phyloP scores from a whole-genome alignment of 495 filamentous ascomycete genomes.

The Aspergillus ellipticus region DNA sequence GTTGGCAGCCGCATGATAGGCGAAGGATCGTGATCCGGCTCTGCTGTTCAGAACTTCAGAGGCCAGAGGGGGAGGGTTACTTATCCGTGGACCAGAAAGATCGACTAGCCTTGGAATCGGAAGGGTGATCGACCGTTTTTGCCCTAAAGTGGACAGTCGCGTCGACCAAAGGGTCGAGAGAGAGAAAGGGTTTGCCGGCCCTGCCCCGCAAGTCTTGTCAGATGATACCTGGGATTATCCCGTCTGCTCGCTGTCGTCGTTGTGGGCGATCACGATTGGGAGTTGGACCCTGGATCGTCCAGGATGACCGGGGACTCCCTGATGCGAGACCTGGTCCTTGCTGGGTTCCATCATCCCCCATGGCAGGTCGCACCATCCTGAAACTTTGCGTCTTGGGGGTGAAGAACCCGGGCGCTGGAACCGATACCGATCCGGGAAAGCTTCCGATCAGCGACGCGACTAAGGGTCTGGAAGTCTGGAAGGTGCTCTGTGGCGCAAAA shows the following conservation, averaged over 20 bases:
- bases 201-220: constrained; percentile 19
- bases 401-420: background rate
- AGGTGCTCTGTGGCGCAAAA: background rate
- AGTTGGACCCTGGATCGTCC: constrained; percentile 4
- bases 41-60: too few relatives aligned
- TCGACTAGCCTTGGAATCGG: background rate
- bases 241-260: background rate
- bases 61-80: too few relatives aligned
- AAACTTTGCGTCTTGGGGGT: background rate
- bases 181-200: constrained; percentile 5
- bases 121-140: constrained; percentile 13
- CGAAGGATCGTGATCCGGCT: constrained; percentile 1
- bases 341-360: background rate
- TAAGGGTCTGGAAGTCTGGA: background rate
- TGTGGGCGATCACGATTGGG: background rate
- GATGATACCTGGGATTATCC: constrained; percentile 14
- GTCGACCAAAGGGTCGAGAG: background rate
- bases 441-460: background rate
- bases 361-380: background rate
- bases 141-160: constrained; percentile 12
- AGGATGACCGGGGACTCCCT: background rate
- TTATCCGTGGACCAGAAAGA: background rate
- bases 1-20: constrained; percentile 4
- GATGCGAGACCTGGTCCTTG: background rate
- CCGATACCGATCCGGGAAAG: background rate